Conservation (phyloP, 2,329 filamentous ascomycete genomes). For the Didymella lethalis region DNA sequence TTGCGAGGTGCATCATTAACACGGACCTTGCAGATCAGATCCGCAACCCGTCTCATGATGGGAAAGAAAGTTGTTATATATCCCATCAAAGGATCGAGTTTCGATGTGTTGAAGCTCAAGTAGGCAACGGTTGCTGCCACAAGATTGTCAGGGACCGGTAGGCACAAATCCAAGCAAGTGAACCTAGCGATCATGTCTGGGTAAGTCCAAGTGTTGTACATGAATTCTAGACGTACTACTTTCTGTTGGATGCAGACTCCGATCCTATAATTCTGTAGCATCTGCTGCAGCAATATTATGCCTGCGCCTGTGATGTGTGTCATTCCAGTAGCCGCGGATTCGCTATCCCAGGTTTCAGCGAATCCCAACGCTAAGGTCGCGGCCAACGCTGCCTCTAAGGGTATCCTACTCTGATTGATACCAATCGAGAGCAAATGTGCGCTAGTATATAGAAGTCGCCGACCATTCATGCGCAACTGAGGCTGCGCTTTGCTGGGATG, state of each 20-base stretch:
- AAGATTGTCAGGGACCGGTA: conserved; percentile 55
- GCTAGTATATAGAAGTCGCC: conserved; percentile 69
- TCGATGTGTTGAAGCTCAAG: conserved; percentile 16
- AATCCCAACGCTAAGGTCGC: conserved; percentile 72
- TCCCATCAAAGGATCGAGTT: conserved; percentile 72
- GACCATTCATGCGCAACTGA: conserved; percentile 64
- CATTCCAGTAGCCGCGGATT: conserved; percentile 67
- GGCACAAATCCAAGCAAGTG: conserved; percentile 66
- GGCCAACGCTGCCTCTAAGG: conserved; percentile 68
- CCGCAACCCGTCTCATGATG: conserved; percentile 69
- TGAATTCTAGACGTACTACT: conserved; percentile 63
- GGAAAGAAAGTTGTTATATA: conserved; percentile 72
- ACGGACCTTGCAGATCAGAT: conserved; percentile 66
- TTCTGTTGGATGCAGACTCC: conserved; percentile 44
- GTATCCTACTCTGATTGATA: conserved; percentile 65
- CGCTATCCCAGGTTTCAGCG: conserved; percentile 72
- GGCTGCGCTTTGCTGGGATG: conserved; percentile 66
- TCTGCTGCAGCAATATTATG: conserved; percentile 65
- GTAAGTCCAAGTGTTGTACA: conserved; percentile 75
- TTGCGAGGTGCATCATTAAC: conserved; percentile 59
- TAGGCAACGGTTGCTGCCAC: conserved; percentile 32
- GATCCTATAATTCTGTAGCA: conserved; percentile 57
- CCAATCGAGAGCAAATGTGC: conserved; percentile 63
- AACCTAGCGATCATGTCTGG: conserved; percentile 75
- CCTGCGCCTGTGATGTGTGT: conserved; percentile 71